phyloP scores from a whole-genome alignment of 1,284 basidiomycete genomes.

The Puccinia triticina region DNA sequence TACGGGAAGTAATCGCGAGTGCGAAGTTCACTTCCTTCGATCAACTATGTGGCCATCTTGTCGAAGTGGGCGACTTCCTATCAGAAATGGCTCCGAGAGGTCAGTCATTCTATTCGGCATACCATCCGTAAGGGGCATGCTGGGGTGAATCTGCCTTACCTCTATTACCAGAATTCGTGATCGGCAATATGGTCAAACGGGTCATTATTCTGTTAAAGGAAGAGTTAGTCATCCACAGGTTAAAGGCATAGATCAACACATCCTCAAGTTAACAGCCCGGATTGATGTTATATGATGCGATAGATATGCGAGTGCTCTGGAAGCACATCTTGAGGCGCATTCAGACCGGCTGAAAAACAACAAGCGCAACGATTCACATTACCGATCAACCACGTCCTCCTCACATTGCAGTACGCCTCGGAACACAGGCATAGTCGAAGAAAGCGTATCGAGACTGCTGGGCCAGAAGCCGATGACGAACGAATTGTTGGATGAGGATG shows the following conservation, averaged over 20 bases:
- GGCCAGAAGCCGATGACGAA: conserved; percentile 35
- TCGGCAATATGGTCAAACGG: conserved; percentile 43
- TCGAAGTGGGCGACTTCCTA: conserved; percentile 35
- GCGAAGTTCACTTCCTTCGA: conserved; percentile 49
- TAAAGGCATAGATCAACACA: background rate
- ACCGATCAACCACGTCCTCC: conserved; percentile 21
- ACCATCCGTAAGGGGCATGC: no score
- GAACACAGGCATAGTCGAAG: background rate
- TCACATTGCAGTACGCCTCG: conserved; percentile 23
- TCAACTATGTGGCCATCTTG: conserved; percentile 33
- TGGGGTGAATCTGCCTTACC: background rate
- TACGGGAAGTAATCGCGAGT: conserved; percentile 39
- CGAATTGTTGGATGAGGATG: conserved; percentile 21
- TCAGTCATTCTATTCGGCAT: background rate
- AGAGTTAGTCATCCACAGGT: conserved; percentile 16
- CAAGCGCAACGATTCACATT: conserved; percentile 11
- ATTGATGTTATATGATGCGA: no score
- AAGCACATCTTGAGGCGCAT: conserved; percentile 18
- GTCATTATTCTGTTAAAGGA: conserved; percentile 43
- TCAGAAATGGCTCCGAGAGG: conserved; percentile 36
- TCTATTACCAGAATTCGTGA: conserved; percentile 44
- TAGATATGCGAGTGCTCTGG: conserved; percentile 50
- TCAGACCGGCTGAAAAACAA: conserved; percentile 20
- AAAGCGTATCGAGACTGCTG: conserved; percentile 40
- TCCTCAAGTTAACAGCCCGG: background rate